These are phyloP conservation scores for Ogataea populi-albae DNA, from an alignment of 805 yeast genomes.

Conservation along the genomic window DNA sequence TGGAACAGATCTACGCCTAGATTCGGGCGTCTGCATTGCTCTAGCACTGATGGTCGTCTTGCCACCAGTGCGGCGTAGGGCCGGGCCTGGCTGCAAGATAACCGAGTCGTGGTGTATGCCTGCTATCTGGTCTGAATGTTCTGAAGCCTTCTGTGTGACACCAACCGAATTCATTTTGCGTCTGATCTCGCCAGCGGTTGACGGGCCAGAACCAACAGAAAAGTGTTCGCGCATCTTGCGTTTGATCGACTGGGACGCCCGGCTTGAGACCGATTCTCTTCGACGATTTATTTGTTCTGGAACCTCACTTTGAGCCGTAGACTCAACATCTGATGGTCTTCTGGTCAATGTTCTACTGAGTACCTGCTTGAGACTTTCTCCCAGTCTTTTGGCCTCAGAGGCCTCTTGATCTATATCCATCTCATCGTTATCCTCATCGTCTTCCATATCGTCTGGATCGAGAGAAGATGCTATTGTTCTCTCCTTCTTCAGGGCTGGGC, in stretches of 20 bases:
- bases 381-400: slow-evolving; percentile 25
- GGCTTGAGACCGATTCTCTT: not conserved
- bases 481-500: slow-evolving; percentile 56
- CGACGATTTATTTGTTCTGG: not conserved
- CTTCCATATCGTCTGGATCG: slow-evolving; percentile 5
- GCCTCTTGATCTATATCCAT: slow-evolving; percentile 26
- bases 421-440: slow-evolving; percentile 5
- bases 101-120: slow-evolving; percentile 36
- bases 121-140: slow-evolving; percentile 43
- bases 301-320: slow-evolving; percentile 8
- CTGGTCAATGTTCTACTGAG: slow-evolving; percentile 24
- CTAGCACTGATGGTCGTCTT: too few relatives aligned
- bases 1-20: too few relatives aligned
- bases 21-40: too few relatives aligned
- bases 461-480: slow-evolving; percentile 49
- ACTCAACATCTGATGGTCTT: slow-evolving; percentile 23
- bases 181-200: slow-evolving; percentile 30
- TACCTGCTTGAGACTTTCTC: slow-evolving; percentile 24
- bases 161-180: slow-evolving; percentile 36
- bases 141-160: slow-evolving; percentile 41
- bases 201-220: slow-evolving; percentile 31
- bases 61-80: not conserved
- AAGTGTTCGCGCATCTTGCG: slow-evolving; percentile 26
- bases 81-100: slow-evolving; percentile 8
- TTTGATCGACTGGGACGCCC: slow-evolving; percentile 4